Conservation (phyloP, 495 filamentous ascomycete species). For the Hypoxylon fragiforme region DNA sequence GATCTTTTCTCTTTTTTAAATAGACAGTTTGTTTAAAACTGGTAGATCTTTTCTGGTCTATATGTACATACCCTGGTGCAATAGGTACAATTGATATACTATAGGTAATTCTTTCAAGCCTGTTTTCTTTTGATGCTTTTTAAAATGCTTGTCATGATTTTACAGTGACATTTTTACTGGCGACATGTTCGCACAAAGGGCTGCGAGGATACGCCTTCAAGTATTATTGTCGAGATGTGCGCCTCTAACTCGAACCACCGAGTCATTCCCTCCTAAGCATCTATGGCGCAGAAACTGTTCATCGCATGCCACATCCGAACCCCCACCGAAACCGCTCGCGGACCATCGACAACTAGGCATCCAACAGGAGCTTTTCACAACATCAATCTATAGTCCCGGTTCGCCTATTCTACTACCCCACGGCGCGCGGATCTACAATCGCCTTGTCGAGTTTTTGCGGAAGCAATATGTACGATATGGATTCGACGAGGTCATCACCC, state of each 20-base stretch:
- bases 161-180: slow-evolving; percentile 14
- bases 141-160: slow-evolving; percentile 11
- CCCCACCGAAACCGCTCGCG: slow-evolving; percentile 41
- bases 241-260: slow-evolving; percentile 15
- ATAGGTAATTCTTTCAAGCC: slow-evolving; percentile 10
- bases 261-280: slow-evolving; percentile 2
- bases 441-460: slow-evolving; percentile 80
- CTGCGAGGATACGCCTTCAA: slow-evolving; percentile 22
- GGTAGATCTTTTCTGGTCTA: too few species aligned
- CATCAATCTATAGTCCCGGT: slow-evolving; percentile 78
- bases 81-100: too few species aligned
- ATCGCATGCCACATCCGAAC: slow-evolving; percentile 32
- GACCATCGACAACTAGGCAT: slow-evolving; percentile 75
- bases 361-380: slow-evolving; percentile 76
- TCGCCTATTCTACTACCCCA: slow-evolving; percentile 87
- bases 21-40: too few species aligned
- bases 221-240: slow-evolving; percentile 10
- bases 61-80: too few species aligned
- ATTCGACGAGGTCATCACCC: slow-evolving; percentile 89
- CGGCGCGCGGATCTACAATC: slow-evolving; percentile 85
- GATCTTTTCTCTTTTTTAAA: too few species aligned
- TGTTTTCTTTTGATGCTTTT: slow-evolving; percentile 7
- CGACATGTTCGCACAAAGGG: slow-evolving; percentile 32
- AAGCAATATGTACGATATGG: slow-evolving; percentile 86
- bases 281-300: slow-evolving; percentile 37